Percentiles rank a stretch among this genome's conserved stretches.
Evolutionary conservation across 345 rosid species (phyloP).

Genomic region (Capsella bursapastoris): DNA sequence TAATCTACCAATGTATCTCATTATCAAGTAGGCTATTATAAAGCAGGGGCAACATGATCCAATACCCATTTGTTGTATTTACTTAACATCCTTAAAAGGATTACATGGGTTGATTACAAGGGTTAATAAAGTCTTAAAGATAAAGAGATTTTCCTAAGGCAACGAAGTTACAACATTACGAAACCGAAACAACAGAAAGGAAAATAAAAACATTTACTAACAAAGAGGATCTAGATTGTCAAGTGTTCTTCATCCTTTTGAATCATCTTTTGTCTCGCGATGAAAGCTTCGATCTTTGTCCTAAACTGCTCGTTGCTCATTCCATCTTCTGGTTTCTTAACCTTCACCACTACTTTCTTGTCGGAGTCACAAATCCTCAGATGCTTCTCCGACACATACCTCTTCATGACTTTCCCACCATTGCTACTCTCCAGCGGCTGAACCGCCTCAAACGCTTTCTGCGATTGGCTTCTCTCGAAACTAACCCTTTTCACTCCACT

Average conservation of each 20-base stretch:
- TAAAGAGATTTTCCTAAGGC: slow-evolving; percentile 1
- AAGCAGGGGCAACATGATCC: not conserved
- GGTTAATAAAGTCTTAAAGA: not conserved
- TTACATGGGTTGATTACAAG: slow-evolving; percentile 8
- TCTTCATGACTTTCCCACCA: slow-evolving; percentile 46
- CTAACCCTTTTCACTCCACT: slow-evolving; percentile 41
- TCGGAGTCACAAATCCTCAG: slow-evolving; percentile 41
- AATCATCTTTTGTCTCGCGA: slow-evolving; percentile 77
- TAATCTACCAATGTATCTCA: not conserved
- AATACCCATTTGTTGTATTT: slow-evolving; percentile 24
- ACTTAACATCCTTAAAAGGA: slow-evolving; percentile 15
- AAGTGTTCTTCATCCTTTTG: slow-evolving; percentile 64
- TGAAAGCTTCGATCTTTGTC: slow-evolving; percentile 68
- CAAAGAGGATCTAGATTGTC: slow-evolving; percentile 33
- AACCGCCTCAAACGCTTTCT: slow-evolving; percentile 45
- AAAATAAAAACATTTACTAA: not conserved
- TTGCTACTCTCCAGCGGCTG: slow-evolving; percentile 30
- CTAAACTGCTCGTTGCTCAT: slow-evolving; percentile 85
- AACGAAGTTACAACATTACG: slow-evolving; percentile 25
- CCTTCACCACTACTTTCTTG: slow-evolving; percentile 39
- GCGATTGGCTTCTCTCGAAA: slow-evolving; percentile 60
- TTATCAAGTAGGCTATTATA: not conserved
- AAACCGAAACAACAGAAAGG: slow-evolving; percentile 16
- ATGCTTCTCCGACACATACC: slow-evolving; percentile 54
- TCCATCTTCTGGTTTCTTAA: slow-evolving; percentile 52